Base-by-base conservation (phyloP, 306 rosid genomes). In the Castanopsis chinensis region DNA sequence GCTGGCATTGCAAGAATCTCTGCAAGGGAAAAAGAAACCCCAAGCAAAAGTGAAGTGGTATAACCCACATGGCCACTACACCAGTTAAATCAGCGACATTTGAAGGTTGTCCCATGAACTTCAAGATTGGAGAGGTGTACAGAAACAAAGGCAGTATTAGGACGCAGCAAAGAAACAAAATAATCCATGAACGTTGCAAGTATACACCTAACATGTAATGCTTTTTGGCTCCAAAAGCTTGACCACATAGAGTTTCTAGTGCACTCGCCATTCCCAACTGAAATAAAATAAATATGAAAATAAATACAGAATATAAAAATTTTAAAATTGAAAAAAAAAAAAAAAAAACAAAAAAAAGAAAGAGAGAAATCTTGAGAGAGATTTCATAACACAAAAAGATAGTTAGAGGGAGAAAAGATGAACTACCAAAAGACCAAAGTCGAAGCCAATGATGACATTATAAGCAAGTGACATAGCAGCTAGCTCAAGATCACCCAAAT, bases 181-280 rank as follows among this genome's bases (percentile, higher is more conserved):
- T 90, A 19, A 92, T 87, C 98, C 98, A 92, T 0, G 94, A 91
- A 2, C 98, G 88, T 78, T 92, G 98, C 91, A 94, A 83, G 82
- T 94, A 94, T 2, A 92, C 81, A 0, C 97, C 98, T 57, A 92
- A 70, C 94, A 92, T 92, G 85, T 89, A 67, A 63, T 86, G 82
- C 64, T 92, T 87, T 81, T 89, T 88, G 0, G 97, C 97, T 1
- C 98, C 98, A 28, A 11, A 94, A 1, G 98, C 98, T 82, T 94
- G 97, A 25, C 98, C 98, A 3, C 97, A 94, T 0, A 92, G 88
- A 0, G 97, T 94, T 79, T 94, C 94, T 7, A 94, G 79, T 0
- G 97, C 97, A 35, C 98, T 92, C 4, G 97, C 97, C 97, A 94
- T 92, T 15, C 97, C 98, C 75, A 91, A 37, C 98, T 94, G 71